Evolutionary conservation across 2,329 filamentous ascomycete species (phyloP), one percentile per base, ranked within the genome.

Genomic region (Cladosporium sp.): DNA sequence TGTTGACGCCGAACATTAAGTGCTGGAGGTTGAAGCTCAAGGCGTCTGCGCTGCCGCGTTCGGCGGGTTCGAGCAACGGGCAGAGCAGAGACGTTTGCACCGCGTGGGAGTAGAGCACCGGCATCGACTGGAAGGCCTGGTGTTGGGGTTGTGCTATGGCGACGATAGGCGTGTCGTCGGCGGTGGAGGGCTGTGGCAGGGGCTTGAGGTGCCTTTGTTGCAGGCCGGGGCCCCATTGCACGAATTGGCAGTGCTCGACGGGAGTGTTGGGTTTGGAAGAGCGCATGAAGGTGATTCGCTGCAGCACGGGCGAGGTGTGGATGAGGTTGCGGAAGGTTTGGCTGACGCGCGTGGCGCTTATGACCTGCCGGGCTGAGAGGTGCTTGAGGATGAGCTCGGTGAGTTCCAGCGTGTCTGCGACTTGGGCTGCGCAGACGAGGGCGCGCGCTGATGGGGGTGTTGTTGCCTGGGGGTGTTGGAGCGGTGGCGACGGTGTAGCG

Each of bases 301-400:
- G 49, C 11, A 66, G 40, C 3, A 8, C 26, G 23, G 33, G 26
- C 26, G 58, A 66, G 16, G 31, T 29, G 28, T 16, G 5, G 10
- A 62, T 28, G 16, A 44, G n/a, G 21, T 58, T 52, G 64, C 59
- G 58, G 64, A 66, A 66, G 21, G 23, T n/a, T 26, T 10, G 29
- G 58, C 31, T 58, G 31, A 56, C 40, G 7, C 35, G 23, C 2
- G 31, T 52, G 18, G 40, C 59, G 29, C 14, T 18, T 1, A 62
- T 5, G 12, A 62, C n/a, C 6, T 52, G 50, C 23, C 21, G n/a
- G 52, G 62, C 18, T 21, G 29, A 16, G 18, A 58, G 29, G 2
- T 56, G 11, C 11, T 21, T 10, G 16, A 66, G 33, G 12, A 66
- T 66, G 11, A 16, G 46, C 29, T 62, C 58, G 49, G 58, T 3